Evolutionary conservation across 2,329 filamentous ascomycete species (phyloP).

Genomic region (Cytospora paraplurivora): DNA sequence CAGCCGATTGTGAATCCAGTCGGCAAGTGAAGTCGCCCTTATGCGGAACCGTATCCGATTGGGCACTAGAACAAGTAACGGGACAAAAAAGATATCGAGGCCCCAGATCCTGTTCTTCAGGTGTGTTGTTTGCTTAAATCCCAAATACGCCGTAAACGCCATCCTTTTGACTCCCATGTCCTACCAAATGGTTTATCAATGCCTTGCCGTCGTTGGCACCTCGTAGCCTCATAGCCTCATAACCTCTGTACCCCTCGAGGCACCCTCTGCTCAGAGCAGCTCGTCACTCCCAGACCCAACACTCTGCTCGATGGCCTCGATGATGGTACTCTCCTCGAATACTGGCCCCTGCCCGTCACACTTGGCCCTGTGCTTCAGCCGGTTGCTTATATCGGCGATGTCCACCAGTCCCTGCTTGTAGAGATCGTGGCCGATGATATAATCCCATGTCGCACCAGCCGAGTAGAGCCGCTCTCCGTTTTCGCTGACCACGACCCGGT

Average conservation of each 20-base stretch:
- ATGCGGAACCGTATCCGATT: not conserved
- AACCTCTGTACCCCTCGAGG: not conserved
- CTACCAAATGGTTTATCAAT: not conserved
- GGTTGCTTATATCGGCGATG: conserved; percentile 77
- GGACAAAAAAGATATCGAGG: not conserved
- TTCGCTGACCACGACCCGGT: conserved; percentile 69
- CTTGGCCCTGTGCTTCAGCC: conserved; percentile 71
- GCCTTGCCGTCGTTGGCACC: not conserved
- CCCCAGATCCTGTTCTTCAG: not conserved
- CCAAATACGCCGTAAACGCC: not conserved
- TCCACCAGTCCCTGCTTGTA: conserved; percentile 79
- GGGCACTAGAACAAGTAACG: not conserved
- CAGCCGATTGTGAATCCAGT: not conserved
- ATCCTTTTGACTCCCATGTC: not conserved
- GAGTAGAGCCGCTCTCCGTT: conserved; percentile 70
- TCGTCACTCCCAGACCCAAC: conserved; percentile 78
- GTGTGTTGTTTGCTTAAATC: not conserved
- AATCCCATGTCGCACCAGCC: conserved; percentile 83
- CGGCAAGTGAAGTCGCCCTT: not conserved
- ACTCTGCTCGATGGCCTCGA: conserved; percentile 75
- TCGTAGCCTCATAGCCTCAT: no score
- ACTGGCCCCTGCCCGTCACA: conserved; percentile 89
- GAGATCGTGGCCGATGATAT: conserved; percentile 78
- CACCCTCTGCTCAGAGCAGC: conserved; percentile 48
- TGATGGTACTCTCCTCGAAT: conserved; percentile 76